phyloP scores from a whole-genome alignment of 306 rosid species.

The Luffa acutangula region DNA sequence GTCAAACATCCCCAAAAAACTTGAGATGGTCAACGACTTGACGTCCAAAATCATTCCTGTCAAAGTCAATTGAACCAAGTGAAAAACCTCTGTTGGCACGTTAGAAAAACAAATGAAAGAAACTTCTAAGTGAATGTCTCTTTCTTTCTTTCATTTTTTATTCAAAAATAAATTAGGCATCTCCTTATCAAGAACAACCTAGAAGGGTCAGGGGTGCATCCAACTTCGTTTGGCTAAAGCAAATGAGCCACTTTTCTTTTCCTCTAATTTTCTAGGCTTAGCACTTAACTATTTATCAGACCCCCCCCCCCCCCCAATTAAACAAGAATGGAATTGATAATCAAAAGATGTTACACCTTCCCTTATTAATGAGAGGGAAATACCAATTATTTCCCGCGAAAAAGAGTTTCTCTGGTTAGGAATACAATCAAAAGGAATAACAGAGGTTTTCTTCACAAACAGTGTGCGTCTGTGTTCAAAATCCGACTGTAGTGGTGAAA shows the following conservation, averaged over 20 bases:
- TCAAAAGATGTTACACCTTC: too few relatives aligned
- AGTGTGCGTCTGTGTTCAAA: too few relatives aligned
- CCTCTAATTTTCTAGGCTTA: not conserved
- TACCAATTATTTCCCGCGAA: too few relatives aligned
- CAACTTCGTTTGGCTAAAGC: conserved; percentile 7
- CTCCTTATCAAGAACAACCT: not conserved
- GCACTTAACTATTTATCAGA: not conserved
- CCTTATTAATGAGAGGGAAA: too few relatives aligned
- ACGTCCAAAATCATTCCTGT: not conserved
- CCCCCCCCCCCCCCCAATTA: not conserved
- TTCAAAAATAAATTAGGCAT: not conserved
- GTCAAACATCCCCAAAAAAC: not conserved
- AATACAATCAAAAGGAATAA: too few relatives aligned
- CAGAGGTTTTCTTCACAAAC: too few relatives aligned
- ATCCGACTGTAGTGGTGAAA: too few relatives aligned
- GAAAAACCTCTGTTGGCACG: not conserved
- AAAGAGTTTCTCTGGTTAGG: too few relatives aligned
- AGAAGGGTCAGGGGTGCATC: not conserved
- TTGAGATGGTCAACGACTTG: not conserved
- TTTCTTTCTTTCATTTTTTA: not conserved
- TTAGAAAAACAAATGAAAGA: not conserved
- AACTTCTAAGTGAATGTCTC: not conserved
- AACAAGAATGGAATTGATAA: too few relatives aligned
- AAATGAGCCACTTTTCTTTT: not conserved
- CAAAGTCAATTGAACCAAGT: not conserved